phyloP scores from a whole-genome alignment of 768 basidiomycete species.

The Boletus speciosus region DNA sequence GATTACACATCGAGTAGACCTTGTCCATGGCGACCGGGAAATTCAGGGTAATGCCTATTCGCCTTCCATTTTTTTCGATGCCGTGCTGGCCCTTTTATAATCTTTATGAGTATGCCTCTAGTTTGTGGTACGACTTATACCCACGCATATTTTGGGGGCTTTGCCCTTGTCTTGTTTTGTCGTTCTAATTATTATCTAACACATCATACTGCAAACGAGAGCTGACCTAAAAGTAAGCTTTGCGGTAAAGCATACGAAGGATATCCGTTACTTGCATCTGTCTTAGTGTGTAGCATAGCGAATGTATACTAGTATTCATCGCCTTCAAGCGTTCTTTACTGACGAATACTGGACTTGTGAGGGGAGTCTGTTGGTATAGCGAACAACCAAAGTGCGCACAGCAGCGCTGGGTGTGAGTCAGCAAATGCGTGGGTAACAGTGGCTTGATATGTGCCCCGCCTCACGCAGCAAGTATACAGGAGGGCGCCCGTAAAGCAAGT shows the following conservation, averaged over 20 bases:
- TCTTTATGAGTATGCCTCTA: conserved; percentile 11
- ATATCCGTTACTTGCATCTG: conserved; percentile 8
- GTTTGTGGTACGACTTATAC: conserved; percentile 16
- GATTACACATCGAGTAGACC: conserved; percentile 23
- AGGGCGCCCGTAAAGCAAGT: not conserved
- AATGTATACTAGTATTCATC: conserved; percentile 17
- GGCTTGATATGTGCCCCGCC: conserved; percentile 11
- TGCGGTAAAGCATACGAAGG: conserved; percentile 1
- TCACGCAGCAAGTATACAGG: not conserved
- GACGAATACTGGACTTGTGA: not conserved
- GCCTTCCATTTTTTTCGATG: not conserved
- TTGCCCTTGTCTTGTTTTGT: not conserved
- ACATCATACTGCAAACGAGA: conserved; percentile 1
- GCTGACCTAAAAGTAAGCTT: conserved; percentile 8
- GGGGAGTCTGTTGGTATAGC: no score
- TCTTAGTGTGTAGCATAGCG: conserved; percentile 23
- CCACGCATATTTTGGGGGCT: conserved; percentile 4
- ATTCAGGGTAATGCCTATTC: not conserved
- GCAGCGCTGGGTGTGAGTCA: not conserved
- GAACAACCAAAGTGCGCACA: no score
- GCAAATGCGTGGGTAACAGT: conserved; percentile 20
- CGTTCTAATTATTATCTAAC: conserved; percentile 2
- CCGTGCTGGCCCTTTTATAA: conserved; percentile 1
- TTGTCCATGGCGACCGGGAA: not conserved
- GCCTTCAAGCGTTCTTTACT: conserved; percentile 1